Evolutionary conservation across 805 yeast genomes (phyloP).

Genomic region (Candida broadrunensis): DNA sequence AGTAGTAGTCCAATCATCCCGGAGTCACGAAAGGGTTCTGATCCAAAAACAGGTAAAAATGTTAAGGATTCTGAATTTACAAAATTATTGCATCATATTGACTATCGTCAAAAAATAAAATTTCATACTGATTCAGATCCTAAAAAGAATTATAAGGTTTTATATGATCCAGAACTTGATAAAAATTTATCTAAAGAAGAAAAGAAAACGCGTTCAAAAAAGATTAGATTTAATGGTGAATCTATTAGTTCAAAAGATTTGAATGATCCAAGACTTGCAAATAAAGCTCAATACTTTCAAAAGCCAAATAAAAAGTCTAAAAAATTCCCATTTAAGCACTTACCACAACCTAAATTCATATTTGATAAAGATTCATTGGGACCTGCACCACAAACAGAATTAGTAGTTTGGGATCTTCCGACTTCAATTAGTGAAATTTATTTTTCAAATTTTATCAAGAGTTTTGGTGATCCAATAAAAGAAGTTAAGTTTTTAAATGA

Average conservation of each 20-base stretch:
- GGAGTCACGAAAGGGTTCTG: constrained; percentile 23
- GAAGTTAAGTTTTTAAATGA: constrained; percentile 61
- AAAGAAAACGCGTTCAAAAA: constrained; percentile 29
- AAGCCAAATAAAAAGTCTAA: constrained; percentile 39
- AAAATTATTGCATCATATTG: constrained; percentile 27
- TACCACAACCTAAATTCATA: constrained; percentile 40
- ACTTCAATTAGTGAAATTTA: constrained; percentile 46
- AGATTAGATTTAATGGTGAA: constrained; percentile 38
- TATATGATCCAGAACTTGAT: constrained; percentile 49
- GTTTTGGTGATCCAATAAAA: constrained; percentile 59
- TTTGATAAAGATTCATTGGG: constrained; percentile 76
- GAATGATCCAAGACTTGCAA: constrained; percentile 42
- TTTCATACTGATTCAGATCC: constrained; percentile 11
- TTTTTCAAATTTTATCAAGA: constrained; percentile 49
- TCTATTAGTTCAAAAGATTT: constrained; percentile 12
- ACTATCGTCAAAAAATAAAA: constrained; percentile 10
- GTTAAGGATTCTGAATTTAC: constrained; percentile 25
- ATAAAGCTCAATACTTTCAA: constrained; percentile 23
- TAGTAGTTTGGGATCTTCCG: constrained; percentile 69
- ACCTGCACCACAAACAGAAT: constrained; percentile 65
- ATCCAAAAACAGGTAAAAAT: constrained; percentile 30
- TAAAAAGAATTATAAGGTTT: constrained; percentile 38
- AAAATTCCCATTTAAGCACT: constrained; percentile 40
- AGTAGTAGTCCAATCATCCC: not conserved
- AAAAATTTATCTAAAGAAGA: constrained; percentile 29